Conservation (phyloP, 1,139 yeast species). For the Lodderomyces jiufengensis region DNA sequence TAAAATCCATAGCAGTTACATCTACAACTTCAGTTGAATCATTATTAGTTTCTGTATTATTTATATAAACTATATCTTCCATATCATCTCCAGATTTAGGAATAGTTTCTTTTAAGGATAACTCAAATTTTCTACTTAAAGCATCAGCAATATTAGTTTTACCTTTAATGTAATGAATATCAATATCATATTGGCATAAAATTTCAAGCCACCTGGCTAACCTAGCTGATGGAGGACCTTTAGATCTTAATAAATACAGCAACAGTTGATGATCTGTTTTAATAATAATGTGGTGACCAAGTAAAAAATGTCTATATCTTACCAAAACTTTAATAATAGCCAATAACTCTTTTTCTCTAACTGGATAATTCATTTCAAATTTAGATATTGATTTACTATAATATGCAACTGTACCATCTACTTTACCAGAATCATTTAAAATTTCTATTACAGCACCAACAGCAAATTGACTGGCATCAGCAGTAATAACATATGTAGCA, state of each 20-base stretch:
- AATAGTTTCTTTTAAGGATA: too few species aligned
- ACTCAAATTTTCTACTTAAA: constrained; percentile 1
- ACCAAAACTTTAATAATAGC: neutral
- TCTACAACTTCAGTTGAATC: too few species aligned
- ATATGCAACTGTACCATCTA: too few species aligned
- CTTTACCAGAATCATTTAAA: too few species aligned
- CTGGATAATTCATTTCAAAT: neutral
- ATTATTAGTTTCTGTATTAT: neutral
- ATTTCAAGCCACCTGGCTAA: constrained; percentile 5
- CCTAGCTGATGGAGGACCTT: constrained; percentile 1
- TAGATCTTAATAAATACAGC: neutral
- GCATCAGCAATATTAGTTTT: constrained; percentile 4
- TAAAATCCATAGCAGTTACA: too few species aligned
- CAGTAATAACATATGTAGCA: neutral
- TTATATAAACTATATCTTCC: neutral
- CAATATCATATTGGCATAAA: constrained; percentile 3
- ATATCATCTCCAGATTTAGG: neutral
- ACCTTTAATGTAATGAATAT: constrained; percentile 4
- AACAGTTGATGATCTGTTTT: constrained; percentile 1
- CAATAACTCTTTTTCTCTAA: constrained; percentile 1
- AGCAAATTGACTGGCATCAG: constrained; percentile 4
- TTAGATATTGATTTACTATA: too few species aligned
- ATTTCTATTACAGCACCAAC: constrained; percentile 1
- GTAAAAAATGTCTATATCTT: constrained; percentile 1
- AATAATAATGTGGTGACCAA: neutral